Conservation (phyloP, 225 moss, liverwort and hornwort species). For the Lunularia cruciata region DNA sequence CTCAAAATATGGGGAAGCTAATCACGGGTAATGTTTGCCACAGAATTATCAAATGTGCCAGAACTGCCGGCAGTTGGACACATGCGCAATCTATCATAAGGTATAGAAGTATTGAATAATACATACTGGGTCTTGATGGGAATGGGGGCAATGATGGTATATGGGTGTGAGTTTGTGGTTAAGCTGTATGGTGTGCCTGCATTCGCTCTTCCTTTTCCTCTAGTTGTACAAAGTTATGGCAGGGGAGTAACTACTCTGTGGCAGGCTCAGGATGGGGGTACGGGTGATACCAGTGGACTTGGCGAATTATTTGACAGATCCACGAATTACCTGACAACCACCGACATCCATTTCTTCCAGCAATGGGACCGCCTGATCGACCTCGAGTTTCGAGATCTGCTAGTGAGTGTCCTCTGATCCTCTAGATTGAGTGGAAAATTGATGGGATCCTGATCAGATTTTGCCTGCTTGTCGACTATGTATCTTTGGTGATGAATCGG, state of each 20-base stretch:
- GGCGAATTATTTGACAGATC: slow-evolving; percentile 44
- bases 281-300: slow-evolving; percentile 51
- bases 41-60: slow-evolving; percentile 51
- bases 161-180: too few relatives aligned
- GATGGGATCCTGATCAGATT: not conserved
- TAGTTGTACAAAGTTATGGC: too few relatives aligned
- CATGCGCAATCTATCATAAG: slow-evolving; percentile 52
- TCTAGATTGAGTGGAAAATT: not conserved
- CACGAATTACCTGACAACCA: slow-evolving; percentile 37
- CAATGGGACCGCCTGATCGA: slow-evolving; percentile 54
- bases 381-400: slow-evolving; percentile 42
- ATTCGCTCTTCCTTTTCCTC: too few relatives aligned
- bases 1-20: too few relatives aligned
- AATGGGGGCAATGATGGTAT: too few relatives aligned
- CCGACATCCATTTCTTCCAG: slow-evolving; percentile 45
- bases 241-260: not conserved
- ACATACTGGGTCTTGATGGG: too few relatives aligned
- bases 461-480: not conserved
- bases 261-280: slow-evolving; percentile 48
- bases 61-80: slow-evolving; percentile 49
- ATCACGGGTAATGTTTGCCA: not conserved
- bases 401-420: slow-evolving; percentile 28
- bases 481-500: not conserved
- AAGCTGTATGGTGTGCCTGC: too few relatives aligned
- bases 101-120: slow-evolving; percentile 12